These are phyloP conservation scores for Cryptococcus sp. DNA, from an alignment of 1,284 basidiomycete genomes.

Conservation along the genomic window DNA sequence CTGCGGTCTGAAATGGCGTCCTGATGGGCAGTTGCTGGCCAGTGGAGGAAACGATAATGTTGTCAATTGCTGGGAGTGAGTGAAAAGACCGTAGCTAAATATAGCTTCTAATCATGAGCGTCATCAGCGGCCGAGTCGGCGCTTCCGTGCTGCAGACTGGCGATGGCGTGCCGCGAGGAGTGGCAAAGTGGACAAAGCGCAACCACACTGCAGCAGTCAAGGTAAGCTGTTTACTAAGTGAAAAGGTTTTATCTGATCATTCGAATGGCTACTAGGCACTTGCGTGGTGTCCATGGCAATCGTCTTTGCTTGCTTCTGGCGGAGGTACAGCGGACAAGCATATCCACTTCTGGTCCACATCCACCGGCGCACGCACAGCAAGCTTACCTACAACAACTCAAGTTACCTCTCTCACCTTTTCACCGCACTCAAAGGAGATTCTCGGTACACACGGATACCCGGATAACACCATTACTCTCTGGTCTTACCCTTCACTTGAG, in stretches of 20 bases:
- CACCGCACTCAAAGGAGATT: constrained; percentile 85
- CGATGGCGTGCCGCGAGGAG: constrained; percentile 60
- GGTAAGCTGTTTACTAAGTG: constrained; percentile 51
- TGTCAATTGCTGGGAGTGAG: constrained; percentile 89
- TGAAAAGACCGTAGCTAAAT: constrained; percentile 5
- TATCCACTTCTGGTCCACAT: constrained; percentile 90
- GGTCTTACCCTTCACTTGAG: constrained; percentile 61
- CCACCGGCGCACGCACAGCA: constrained; percentile 83
- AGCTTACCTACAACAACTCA: constrained; percentile 82
- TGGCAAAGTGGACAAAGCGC: constrained; percentile 85
- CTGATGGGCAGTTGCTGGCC: constrained; percentile 83
- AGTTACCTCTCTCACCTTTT: constrained; percentile 89
- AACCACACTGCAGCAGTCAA: constrained; percentile 95
- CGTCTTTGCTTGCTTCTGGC: constrained; percentile 85
- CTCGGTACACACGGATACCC: constrained; percentile 93
- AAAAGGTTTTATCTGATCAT: background rate
- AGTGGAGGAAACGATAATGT: constrained; percentile 96
- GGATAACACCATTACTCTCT: constrained; percentile 58
- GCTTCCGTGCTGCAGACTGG: constrained; percentile 47
- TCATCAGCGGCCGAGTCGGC: constrained; percentile 59
- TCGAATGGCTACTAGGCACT: constrained; percentile 64
- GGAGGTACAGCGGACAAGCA: constrained; percentile 94
- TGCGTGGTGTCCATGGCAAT: constrained; percentile 97
- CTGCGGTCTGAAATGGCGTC: constrained; percentile 63
- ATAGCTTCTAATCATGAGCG: background rate